phyloP scores from a whole-genome alignment of 129 eudicot species.

The Centaurea solstitialis region DNA sequence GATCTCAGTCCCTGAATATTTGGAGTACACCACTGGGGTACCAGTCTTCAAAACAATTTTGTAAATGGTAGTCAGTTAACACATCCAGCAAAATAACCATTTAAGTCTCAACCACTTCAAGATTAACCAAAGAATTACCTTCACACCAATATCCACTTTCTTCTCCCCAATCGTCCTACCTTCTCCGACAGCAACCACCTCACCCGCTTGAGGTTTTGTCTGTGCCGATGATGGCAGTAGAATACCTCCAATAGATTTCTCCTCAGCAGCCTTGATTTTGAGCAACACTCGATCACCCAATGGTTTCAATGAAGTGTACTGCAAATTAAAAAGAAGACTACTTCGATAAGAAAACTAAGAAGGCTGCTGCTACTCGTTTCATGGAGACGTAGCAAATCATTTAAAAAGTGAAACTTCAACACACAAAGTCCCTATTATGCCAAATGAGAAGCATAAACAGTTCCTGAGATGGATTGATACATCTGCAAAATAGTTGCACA shows the following conservation, averaged over 20 bases:
- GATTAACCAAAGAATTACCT: conserved; percentile 45
- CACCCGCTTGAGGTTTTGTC: conserved; percentile 82
- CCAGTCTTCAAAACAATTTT: conserved; percentile 52
- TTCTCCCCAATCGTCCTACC: conserved; percentile 73
- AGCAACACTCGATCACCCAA: conserved; percentile 83
- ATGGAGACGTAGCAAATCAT: too few relatives aligned
- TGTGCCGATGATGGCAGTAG: conserved; percentile 77
- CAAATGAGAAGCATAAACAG: too few relatives aligned
- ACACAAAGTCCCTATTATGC: neutral
- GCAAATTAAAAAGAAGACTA: conserved; percentile 16
- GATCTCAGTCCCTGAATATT: conserved; percentile 89
- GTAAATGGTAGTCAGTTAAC: conserved; percentile 1
- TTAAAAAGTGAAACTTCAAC: too few relatives aligned
- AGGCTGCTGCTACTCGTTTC: too few relatives aligned
- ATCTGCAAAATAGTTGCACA: neutral
- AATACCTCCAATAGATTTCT: conserved; percentile 77
- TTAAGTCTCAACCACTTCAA: neutral
- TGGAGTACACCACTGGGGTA: conserved; percentile 76
- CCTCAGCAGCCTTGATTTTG: conserved; percentile 76
- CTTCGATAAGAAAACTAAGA: too few relatives aligned
- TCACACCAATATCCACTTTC: conserved; percentile 54
- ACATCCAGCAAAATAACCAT: neutral
- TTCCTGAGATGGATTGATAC: too few relatives aligned
- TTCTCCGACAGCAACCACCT: conserved; percentile 91
- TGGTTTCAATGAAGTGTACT: conserved; percentile 90